Evolutionary conservation across 2,329 filamentous ascomycete genomes (phyloP).

Genomic region (Ascocoryne sarcoides): DNA sequence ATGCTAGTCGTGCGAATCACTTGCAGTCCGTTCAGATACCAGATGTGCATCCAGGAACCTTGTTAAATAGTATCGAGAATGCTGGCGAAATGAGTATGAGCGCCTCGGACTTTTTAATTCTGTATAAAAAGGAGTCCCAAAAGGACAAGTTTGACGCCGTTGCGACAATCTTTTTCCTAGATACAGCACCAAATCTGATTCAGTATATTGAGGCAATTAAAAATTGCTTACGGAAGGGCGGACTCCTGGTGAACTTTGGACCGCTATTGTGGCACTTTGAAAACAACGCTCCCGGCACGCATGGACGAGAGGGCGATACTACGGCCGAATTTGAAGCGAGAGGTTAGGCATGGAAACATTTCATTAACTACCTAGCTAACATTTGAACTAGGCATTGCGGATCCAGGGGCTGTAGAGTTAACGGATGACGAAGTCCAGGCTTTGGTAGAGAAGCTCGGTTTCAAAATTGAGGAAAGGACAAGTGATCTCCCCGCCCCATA

Average conservation of each 20-base stretch:
- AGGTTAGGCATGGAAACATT: slow-evolving; percentile 21
- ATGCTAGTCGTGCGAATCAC: slow-evolving; percentile 64
- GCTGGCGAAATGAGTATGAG: slow-evolving; percentile 80
- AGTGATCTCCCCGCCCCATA: slow-evolving; percentile 65
- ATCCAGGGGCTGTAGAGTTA: slow-evolving; percentile 84
- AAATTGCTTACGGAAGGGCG: slow-evolving; percentile 67
- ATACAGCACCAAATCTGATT: slow-evolving; percentile 89
- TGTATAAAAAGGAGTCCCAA: slow-evolving; percentile 62
- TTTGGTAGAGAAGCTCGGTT: slow-evolving; percentile 67
- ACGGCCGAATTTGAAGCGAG: slow-evolving; percentile 44
- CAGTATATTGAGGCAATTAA: slow-evolving; percentile 78
- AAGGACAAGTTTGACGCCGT: slow-evolving; percentile 67
- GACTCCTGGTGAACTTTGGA: slow-evolving; percentile 81
- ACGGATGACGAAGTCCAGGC: slow-evolving; percentile 79
- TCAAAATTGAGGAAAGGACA: slow-evolving; percentile 58
- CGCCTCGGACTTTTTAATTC: slow-evolving; percentile 83
- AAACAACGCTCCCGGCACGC: slow-evolving; percentile 54
- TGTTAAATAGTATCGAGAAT: slow-evolving; percentile 33
- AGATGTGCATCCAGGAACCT: slow-evolving; percentile 63
- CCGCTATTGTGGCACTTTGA: slow-evolving; percentile 96
- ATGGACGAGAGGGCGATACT: slow-evolving; percentile 37
- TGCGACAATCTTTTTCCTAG: slow-evolving; percentile 88
- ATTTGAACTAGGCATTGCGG: slow-evolving; percentile 62
- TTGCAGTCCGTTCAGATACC: slow-evolving; percentile 66
- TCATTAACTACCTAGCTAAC: no score